Percentiles rank a stretch among this genome's conserved stretches.
These are phyloP conservation scores for Rubia occidens DNA, from an alignment of 305 asterid genomes.

Conservation along the genomic window DNA sequence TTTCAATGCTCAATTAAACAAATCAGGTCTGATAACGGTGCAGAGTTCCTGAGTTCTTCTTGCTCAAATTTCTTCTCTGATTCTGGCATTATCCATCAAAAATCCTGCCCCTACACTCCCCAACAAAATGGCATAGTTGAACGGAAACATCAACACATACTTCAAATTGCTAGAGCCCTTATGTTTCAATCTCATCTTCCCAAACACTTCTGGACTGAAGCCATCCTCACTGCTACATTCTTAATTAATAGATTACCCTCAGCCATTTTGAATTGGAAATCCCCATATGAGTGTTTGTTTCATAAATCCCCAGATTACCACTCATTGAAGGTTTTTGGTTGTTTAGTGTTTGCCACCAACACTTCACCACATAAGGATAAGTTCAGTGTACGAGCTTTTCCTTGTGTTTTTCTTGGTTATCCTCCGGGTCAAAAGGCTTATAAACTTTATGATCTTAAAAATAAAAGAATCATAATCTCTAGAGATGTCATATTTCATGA, in stretches of 20 bases:
- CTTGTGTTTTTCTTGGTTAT: not conserved
- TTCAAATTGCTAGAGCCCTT: not conserved
- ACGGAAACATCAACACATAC: not conserved
- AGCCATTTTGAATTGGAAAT: not conserved
- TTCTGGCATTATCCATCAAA: not conserved
- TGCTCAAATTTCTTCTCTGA: not conserved
- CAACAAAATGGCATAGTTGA: not conserved
- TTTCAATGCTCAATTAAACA: not conserved
- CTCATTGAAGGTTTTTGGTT: not conserved
- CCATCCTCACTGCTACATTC: not conserved
- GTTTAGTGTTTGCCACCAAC: not conserved
- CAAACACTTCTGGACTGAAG: not conserved
- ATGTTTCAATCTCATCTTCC: not conserved
- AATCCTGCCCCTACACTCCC: not conserved
- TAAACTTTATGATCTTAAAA: not conserved
- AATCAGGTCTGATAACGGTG: not conserved
- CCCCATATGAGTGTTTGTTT: not conserved
- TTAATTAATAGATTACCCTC: not conserved
- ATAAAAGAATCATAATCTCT: not conserved
- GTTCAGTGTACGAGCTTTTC: not conserved
- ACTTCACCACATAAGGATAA: not conserved
- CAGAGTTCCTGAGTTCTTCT: not conserved
- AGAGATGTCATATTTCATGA: not conserved
- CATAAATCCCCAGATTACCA: not conserved
- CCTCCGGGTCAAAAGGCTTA: not conserved